These are phyloP conservation scores for Mycena crocata DNA, from an alignment of 768 basidiomycete genomes.

Conservation along the genomic window DNA sequence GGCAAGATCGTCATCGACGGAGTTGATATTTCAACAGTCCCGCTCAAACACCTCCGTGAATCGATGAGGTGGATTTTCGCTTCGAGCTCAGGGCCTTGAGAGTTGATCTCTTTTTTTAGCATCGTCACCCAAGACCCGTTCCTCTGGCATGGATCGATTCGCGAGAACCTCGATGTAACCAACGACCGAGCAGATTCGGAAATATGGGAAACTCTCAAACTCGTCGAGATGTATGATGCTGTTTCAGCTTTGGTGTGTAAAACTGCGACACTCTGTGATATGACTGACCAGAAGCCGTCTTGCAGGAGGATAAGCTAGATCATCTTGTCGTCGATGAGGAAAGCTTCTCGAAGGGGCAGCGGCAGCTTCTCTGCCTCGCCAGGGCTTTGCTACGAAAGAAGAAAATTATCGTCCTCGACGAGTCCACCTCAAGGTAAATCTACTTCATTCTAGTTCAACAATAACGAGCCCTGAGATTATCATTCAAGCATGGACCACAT, in stretches of 20 bases:
- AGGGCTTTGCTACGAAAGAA: slow-evolving; percentile 20
- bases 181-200: slow-evolving; percentile 14
- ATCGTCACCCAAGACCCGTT: too few species aligned
- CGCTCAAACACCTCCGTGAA: slow-evolving; percentile 5
- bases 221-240: slow-evolving; percentile 22
- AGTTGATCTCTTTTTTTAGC: background rate
- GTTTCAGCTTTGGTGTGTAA: slow-evolving; percentile 14
- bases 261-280: background rate
- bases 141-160: slow-evolving; percentile 24
- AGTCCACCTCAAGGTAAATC: slow-evolving; percentile 20
- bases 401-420: slow-evolving; percentile 23
- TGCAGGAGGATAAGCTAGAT: slow-evolving; percentile 21
- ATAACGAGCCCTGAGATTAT: background rate
- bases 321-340: slow-evolving; percentile 27
- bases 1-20: slow-evolving; percentile 26
- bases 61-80: slow-evolving; percentile 5
- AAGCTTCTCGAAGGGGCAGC: slow-evolving; percentile 23
- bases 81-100: background rate
- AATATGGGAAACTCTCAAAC: slow-evolving; percentile 21
- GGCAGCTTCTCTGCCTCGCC: slow-evolving; percentile 25
- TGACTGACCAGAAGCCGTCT: background rate
- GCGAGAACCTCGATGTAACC: slow-evolving; percentile 18
- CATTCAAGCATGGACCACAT: slow-evolving; percentile 19
- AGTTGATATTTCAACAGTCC: slow-evolving; percentile 22
- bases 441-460: background rate